Conservation (phyloP, 108 stramenopile genomes). For the Mediolabrus comicus region DNA sequence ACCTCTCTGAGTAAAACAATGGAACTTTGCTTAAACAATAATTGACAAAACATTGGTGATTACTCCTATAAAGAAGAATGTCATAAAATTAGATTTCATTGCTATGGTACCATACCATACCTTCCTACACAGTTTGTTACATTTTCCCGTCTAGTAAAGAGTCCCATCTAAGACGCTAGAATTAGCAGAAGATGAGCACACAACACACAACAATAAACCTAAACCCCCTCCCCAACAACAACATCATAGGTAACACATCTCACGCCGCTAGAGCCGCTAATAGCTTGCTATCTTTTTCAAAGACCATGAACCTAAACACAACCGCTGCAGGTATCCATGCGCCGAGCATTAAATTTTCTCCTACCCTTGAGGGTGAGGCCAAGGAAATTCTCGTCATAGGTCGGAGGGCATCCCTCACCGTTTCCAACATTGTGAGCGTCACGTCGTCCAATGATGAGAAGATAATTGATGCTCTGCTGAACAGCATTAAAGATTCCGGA, state of each 20-base stretch:
- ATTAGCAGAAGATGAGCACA: too few species aligned
- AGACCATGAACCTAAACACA: slow-evolving; percentile 8
- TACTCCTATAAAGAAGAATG: too few species aligned
- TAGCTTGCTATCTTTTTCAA: background rate
- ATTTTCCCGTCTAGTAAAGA: too few species aligned
- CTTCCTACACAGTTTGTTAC: too few species aligned
- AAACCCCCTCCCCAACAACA: too few species aligned
- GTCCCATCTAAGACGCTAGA: too few species aligned
- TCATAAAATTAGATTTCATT: too few species aligned
- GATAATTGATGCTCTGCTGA: background rate
- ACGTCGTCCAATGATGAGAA: background rate
- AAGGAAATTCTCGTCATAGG: background rate
- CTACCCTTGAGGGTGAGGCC: background rate
- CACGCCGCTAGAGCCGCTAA: too few species aligned
- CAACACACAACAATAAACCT: background rate
- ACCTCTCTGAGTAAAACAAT: background rate
- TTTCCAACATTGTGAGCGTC: background rate
- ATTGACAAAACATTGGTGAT: too few species aligned
- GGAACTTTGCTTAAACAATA: background rate
- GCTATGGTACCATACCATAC: too few species aligned
- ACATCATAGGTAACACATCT: too few species aligned
- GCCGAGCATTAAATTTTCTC: background rate
- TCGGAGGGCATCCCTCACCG: background rate
- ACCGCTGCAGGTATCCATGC: slow-evolving; percentile 1
- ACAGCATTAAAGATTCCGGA: background rate